Base-by-base conservation (phyloP, 2,329 filamentous ascomycete genomes). In the Exophiala lecanii-corni region DNA sequence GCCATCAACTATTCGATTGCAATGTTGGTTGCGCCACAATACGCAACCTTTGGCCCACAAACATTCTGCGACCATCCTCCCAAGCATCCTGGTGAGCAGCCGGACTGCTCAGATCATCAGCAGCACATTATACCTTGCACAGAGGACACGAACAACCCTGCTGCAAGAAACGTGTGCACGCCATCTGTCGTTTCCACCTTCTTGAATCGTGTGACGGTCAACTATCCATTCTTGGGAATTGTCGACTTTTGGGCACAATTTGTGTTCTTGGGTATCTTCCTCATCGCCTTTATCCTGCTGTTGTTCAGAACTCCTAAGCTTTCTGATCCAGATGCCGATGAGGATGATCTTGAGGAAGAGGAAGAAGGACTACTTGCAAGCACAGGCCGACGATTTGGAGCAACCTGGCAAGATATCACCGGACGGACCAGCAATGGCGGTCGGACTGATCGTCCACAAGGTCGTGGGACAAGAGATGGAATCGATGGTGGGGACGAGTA, bases 181-280 rank as follows among this genome's bases (percentile, higher is more conserved):
- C 89, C 92, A 0, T 91, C 84, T 16, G 82, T 96, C 26, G 85
- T 89, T 62, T 92, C 86, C 47, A 95, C 87, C 0, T 94, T 98
- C 66, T 74, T 98, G 53, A 96, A 97, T 65, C 82, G 89, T 33
- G 79, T 96, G 48, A 89, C 86, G 16, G 78, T 95, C 59, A 95
- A 94, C 61, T 98, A 92, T 75, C 89, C 92, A 4, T 88, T 96
- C 61, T 94, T 98, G 59, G 92, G 92, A 9, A 81, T 84, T 9
- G 70, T 97, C n/a, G 78, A 87, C 55, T 98, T 97, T 65, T 98
- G 89, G 89, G 86, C 89, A 0, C 92, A 98, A 59, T 97, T 96
- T 60, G 85, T 77, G 9, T 97, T 98, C 68, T 67, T 98, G 32
- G 84, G 67, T 23, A 74, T 96, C 15, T 96, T 94, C 64, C 64